Evolutionary conservation across 2,329 filamentous ascomycete genomes (phyloP).

Genomic region (Botrytis fabae): DNA sequence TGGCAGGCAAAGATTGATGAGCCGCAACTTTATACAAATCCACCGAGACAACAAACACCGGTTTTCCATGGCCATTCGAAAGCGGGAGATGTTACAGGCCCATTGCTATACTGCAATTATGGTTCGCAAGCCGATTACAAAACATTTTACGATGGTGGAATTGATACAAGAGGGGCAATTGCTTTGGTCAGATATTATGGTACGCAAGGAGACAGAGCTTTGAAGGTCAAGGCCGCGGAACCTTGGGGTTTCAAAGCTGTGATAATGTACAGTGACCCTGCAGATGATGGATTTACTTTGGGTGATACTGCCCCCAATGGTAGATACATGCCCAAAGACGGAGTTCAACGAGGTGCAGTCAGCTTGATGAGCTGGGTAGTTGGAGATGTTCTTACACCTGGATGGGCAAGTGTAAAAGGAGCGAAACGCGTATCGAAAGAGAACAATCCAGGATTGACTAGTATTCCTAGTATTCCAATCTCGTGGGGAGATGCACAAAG

Average conservation of each 20-base stretch:
- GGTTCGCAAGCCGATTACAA: conserved; percentile 84
- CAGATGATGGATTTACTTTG: conserved; percentile 75
- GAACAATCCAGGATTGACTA: conserved; percentile 69
- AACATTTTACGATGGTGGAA: conserved; percentile 65
- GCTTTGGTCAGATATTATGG: conserved; percentile 81
- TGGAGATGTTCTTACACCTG: conserved; percentile 90
- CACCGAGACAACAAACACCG: conserved; percentile 65
- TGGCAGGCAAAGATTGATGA: conserved; percentile 89
- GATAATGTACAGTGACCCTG: conserved; percentile 89
- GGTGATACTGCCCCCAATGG: conserved; percentile 75
- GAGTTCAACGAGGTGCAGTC: conserved; percentile 80
- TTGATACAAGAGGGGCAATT: conserved; percentile 77
- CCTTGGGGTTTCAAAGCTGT: conserved; percentile 82
- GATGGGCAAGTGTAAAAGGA: conserved; percentile 71
- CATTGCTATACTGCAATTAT: conserved; percentile 89
- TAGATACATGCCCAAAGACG: conserved; percentile 76
- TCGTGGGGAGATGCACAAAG: conserved; percentile 86
- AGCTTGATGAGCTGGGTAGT: conserved; percentile 79
- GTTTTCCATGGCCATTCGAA: conserved; percentile 90
- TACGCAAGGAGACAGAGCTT: conserved; percentile 66
- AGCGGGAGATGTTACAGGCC: conserved; percentile 80
- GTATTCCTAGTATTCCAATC: conserved; percentile 87
- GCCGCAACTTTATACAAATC: conserved; percentile 64
- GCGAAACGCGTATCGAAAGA: conserved; percentile 66
- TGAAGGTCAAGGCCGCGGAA: conserved; percentile 91